Base-by-base conservation (phyloP, 2,329 filamentous ascomycete genomes). In the Aspergillus latus region DNA sequence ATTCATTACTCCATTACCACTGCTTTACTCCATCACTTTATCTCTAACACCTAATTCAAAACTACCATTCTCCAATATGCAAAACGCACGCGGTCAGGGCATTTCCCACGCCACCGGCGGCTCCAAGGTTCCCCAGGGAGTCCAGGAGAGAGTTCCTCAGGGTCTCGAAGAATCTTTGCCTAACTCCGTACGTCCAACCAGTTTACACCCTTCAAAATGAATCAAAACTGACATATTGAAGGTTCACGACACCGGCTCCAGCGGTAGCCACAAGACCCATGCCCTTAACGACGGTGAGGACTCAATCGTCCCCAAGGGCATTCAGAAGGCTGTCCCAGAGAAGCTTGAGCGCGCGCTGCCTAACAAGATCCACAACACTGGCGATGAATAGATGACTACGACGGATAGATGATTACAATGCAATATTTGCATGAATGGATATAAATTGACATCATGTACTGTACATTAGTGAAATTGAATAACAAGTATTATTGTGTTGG, bases 341-440 rank as follows among this genome's bases (percentile, higher is more conserved):
- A 40, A 30, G 16, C 8, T 55, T 2, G 53, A 55, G 39, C 53
- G 53, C 40, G 39, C 46, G 5, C 26, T 55, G 40, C 53, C 53
- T 5, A 55, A 55, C 46, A 55, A 55, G 39, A 55, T 55, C 13
- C 52, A 55, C 46, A 55, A 55, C n/a, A 50, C 53, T 30, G 53
- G 53, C 5, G 47, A 55, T 39, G 21, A 55, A 34, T 56, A 56
- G 34, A 37, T 11, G 11, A 5, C n/a, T 13, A 5, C 34, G 34
- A 37, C n/a, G 34, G 32, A 37, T 37, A 9, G 34, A 37, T 37
- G 34, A 37, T 37, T 9, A 37, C n/a, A 13, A 37, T 37, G 34
- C n/a, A 5, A 13, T 13, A 37, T 37, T 9, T 37, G 7, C 11
- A 34, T 11, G 32, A 34, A 34, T 7, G 32, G 11, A 7, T 34